Base-by-base conservation (phyloP, 495 filamentous ascomycete genomes). In the Penicillium mononematosum region DNA sequence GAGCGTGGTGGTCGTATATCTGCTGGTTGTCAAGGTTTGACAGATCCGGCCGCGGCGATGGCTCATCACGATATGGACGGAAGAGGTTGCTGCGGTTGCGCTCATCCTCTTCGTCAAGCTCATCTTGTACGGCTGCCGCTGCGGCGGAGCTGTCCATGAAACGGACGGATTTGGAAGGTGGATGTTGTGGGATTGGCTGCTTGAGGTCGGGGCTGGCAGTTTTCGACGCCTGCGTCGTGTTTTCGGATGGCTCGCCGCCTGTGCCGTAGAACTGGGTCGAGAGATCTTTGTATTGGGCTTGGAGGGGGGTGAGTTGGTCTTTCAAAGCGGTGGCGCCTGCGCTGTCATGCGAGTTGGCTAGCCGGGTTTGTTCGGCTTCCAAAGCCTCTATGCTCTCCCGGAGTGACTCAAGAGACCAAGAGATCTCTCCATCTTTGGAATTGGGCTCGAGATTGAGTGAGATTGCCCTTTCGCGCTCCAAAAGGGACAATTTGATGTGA, bases 381-480 rank as follows among this genome's bases (percentile, higher is more conserved):
- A 96, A 76, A 12, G 81, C 72, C 60, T 91, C 86, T 60, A 98
- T 82, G 16, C 94, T 92, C 59, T 92, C 89, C 42, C 84, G 84
- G 49, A 98, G 82, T 38, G 88, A 89, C 31, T 95, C 89, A 41
- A 98, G 81, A 10, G 92, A 96, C 43, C 90, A 81, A 6, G 91
- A 92, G 59, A 97, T 94, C 61, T 95, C 88, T 31, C 87, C 87
- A 78, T 95, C 91, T 72, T 96, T 90, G 7, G 88, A 83, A 67
- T 90, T 90, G 8, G 88, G 84, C 65, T 91, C 86, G 31, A 96
- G 85, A 55, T 90, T 86, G n/a, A 96, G 81, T 1, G 87, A 87
- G 55, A 89, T 85, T n/a, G 92, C 91, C 43, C 93, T 87, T 75
- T 96, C 88, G 47, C 93, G 86, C 70, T 98, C 94, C 25, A 97